Evolutionary conservation across 768 basidiomycete genomes (phyloP).

Genomic region (Lenzites betulinus): DNA sequence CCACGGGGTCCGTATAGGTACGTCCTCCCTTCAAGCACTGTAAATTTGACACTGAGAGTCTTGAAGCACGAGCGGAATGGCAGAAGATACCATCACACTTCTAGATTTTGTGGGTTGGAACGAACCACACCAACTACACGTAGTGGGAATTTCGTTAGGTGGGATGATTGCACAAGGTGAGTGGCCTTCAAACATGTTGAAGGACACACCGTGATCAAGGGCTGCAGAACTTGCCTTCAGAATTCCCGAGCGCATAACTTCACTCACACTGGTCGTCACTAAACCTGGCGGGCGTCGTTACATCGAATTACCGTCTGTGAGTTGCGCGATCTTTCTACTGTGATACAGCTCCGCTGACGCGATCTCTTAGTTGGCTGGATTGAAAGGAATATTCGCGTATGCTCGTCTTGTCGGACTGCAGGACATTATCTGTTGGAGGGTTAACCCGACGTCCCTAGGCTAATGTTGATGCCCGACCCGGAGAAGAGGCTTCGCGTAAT

Average conservation of each 20-base stretch:
- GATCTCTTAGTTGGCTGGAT: neutral
- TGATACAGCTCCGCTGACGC: neutral
- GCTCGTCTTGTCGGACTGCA: neutral
- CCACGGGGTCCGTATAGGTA: slow-evolving; percentile 81
- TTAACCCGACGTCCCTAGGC: slow-evolving; percentile 30
- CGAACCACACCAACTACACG: slow-evolving; percentile 55
- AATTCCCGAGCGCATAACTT: slow-evolving; percentile 66
- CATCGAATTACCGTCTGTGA: slow-evolving; percentile 66
- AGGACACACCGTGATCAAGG: slow-evolving; percentile 1
- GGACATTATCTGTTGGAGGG: neutral
- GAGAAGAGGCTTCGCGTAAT: slow-evolving; percentile 50
- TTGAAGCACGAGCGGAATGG: slow-evolving; percentile 72
- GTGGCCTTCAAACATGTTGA: neutral
- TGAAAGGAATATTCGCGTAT: slow-evolving; percentile 4
- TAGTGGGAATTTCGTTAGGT: slow-evolving; percentile 77
- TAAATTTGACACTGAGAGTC: neutral
- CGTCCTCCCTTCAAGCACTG: slow-evolving; percentile 27
- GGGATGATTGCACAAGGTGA: slow-evolving; percentile 84
- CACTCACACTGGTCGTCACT: slow-evolving; percentile 69
- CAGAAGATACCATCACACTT: slow-evolving; percentile 66
- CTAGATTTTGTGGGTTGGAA: slow-evolving; percentile 78
- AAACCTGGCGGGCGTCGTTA: slow-evolving; percentile 61
- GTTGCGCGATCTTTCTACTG: slow-evolving; percentile 16
- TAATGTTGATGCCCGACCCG: slow-evolving; percentile 40
- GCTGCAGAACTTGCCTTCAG: slow-evolving; percentile 62